phyloP scores from a whole-genome alignment of 441 rosid genomes.

The Breynia disticha region DNA sequence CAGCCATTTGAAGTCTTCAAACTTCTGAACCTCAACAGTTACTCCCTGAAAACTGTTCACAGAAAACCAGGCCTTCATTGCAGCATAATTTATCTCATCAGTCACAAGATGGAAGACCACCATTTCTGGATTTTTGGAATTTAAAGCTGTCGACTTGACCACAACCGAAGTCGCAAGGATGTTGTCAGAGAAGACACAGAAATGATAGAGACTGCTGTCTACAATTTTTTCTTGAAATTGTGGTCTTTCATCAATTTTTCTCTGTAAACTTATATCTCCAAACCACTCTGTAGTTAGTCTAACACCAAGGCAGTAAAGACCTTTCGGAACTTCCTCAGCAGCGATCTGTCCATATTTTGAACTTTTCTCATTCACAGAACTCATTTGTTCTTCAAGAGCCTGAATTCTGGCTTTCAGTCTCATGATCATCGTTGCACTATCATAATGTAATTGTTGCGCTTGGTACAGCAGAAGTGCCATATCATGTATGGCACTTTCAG shows the following conservation, averaged over 20 bases:
- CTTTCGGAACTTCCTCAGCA: slow-evolving; percentile 96
- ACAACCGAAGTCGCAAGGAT: slow-evolving; percentile 80
- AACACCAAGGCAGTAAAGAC: slow-evolving; percentile 90
- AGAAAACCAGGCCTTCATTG: slow-evolving; percentile 89
- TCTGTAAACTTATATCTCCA: slow-evolving; percentile 41
- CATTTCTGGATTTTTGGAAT: slow-evolving; percentile 49
- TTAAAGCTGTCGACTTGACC: slow-evolving; percentile 60
- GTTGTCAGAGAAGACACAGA: slow-evolving; percentile 75
- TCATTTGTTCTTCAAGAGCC: slow-evolving; percentile 71
- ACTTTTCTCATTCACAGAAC: slow-evolving; percentile 61
- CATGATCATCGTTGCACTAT: slow-evolving; percentile 97
- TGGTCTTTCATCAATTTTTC: slow-evolving; percentile 30
- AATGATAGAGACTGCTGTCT: slow-evolving; percentile 55
- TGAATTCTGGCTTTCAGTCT: slow-evolving; percentile 82
- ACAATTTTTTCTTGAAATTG: slow-evolving; percentile 38
- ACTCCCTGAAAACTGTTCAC: slow-evolving; percentile 66
- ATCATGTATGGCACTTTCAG: slow-evolving; percentile 67
- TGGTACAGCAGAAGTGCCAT: slow-evolving; percentile 90
- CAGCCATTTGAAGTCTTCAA: slow-evolving; percentile 91
- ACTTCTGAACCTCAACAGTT: slow-evolving; percentile 85
- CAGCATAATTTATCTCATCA: slow-evolving; percentile 74
- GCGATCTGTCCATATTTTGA: slow-evolving; percentile 96
- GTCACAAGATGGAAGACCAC: slow-evolving; percentile 91
- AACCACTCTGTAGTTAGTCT: slow-evolving; percentile 80
- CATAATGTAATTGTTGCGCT: slow-evolving; percentile 89